phyloP scores from a whole-genome alignment of 2,329 filamentous ascomycete species.

The Sporothrix variecibatus region DNA sequence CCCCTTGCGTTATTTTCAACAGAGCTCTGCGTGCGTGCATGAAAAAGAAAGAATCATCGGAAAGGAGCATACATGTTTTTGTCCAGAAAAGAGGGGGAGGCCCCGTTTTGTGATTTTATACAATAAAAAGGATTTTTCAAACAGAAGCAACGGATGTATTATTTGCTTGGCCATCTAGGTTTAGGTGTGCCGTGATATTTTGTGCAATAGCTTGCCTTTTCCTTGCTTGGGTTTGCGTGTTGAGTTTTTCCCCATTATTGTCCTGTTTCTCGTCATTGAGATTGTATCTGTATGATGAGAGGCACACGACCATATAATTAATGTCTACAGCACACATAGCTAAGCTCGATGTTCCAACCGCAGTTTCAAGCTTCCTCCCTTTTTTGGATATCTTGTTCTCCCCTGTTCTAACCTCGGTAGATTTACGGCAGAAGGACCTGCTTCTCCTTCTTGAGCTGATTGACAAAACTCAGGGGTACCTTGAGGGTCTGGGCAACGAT shows the following conservation, averaged over 20 bases:
- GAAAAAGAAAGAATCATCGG: constrained; percentile 21
- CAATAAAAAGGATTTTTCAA: constrained; percentile 3
- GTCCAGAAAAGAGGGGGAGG: constrained; percentile 14
- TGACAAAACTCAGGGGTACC: constrained; percentile 57
- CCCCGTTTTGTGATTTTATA: not conserved
- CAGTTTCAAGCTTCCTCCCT: not conserved
- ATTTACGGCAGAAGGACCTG: constrained; percentile 51
- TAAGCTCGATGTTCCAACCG: not conserved
- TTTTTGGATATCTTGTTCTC: not conserved
- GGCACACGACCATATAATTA: not conserved
- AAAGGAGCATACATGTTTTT: constrained; percentile 20
- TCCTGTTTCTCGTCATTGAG: not conserved
- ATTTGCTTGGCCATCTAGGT: not conserved
- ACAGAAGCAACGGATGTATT: not conserved
- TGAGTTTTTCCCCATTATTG: not conserved
- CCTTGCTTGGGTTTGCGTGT: not conserved
- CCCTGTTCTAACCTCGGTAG: not conserved
- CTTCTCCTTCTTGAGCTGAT: constrained; percentile 64
- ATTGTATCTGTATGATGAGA: not conserved
- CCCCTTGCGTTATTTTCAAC: not conserved
- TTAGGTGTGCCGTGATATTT: not conserved
- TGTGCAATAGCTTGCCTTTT: not conserved
- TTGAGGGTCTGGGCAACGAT: constrained; percentile 63
- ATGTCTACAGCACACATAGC: not conserved
- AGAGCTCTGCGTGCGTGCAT: constrained; percentile 24